Evolutionary conservation across 441 rosid species (phyloP).

Genomic region (Adansonia grandidieri): DNA sequence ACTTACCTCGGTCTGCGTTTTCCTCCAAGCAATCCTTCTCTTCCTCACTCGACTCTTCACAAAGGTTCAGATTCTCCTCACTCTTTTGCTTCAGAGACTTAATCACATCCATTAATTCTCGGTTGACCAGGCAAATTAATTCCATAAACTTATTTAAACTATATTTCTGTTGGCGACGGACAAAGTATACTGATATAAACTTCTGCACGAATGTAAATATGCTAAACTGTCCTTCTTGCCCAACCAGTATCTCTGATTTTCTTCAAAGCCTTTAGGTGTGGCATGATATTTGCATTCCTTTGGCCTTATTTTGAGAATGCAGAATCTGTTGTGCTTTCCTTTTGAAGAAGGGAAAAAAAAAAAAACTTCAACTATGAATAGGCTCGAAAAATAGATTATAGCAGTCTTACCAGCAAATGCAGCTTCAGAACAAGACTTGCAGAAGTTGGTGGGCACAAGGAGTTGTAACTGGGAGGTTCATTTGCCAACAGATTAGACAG

Average conservation of each 20-base stretch:
- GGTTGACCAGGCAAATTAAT: constrained; percentile 48
- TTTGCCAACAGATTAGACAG: constrained; percentile 52
- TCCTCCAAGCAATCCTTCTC: constrained; percentile 17
- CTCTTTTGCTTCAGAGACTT: constrained; percentile 46
- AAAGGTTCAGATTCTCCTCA: constrained; percentile 31
- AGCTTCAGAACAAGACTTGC: constrained; percentile 59
- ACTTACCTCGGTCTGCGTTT: not conserved
- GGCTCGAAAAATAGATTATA: constrained; percentile 50
- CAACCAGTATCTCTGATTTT: too few species aligned
- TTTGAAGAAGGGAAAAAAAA: constrained; percentile 42
- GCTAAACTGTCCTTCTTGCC: too few species aligned
- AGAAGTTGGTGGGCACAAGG: constrained; percentile 73
- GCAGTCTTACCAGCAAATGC: constrained; percentile 53
- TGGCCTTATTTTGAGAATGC: too few species aligned
- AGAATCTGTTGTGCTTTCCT: too few species aligned
- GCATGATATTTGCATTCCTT: too few species aligned
- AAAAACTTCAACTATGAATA: constrained; percentile 58
- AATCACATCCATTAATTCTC: constrained; percentile 56
- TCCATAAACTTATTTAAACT: not conserved
- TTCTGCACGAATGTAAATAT: constrained; percentile 42
- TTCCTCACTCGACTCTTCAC: constrained; percentile 24
- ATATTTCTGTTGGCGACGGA: too few species aligned
- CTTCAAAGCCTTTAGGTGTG: too few species aligned
- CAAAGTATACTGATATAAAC: too few species aligned
- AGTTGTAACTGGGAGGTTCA: constrained; percentile 59